Evolutionary conservation across 2,329 filamentous ascomycete genomes (phyloP), one percentile per base, ranked within the genome.

Genomic region (Akanthomyces uredinophilus): DNA sequence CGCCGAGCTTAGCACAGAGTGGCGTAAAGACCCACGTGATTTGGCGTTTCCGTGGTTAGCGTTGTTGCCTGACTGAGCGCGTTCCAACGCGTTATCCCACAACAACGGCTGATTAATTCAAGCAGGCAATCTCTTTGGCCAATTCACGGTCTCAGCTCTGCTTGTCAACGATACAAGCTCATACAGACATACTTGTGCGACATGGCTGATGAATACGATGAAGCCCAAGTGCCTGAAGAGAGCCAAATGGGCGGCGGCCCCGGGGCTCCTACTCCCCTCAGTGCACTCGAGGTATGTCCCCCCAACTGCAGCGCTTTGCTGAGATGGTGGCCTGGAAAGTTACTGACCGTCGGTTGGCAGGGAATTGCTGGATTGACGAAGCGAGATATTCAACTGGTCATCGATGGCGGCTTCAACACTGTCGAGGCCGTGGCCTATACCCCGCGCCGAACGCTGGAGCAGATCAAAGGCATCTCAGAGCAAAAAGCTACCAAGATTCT

Each of bases 381-480:
- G 68, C 87, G 96, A 70, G 95, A 99, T 73, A 96, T 98, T 68
- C 95, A 97, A 73, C 81, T 97, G 44, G 86, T 99, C 24, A 81
- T 96, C 20, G 94, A 98, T 70, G 93, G 91, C 44, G 95, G 95
- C 5, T 98, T 87, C 75, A 92, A 98, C 73, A 99, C 95, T 0
- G 92, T 99, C 43, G 95, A 99, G 76, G 89, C 93, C 2, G 90
- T 99, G 64, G 95, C 95, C 55, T 99, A 99, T 73, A 98, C 86
- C 3, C 86, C 95, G 73, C 90, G 84, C 59, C 86, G 94, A 70
- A 80, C 89, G 62, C 79, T 99, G 20, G 94, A 99, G 75, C 92
- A 96, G 74, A 94, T 99, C 76, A 99, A 98, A 75, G 95, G 95
- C 62, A 96, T 99, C 39, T 99, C 95, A 1, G 94, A 98, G 77